A percentile compares a stretch with the other conserved stretches of the same genome.
Conservation (phyloP, 2,329 filamentous ascomycete genomes). For the Pseudomassariella vexata region DNA sequence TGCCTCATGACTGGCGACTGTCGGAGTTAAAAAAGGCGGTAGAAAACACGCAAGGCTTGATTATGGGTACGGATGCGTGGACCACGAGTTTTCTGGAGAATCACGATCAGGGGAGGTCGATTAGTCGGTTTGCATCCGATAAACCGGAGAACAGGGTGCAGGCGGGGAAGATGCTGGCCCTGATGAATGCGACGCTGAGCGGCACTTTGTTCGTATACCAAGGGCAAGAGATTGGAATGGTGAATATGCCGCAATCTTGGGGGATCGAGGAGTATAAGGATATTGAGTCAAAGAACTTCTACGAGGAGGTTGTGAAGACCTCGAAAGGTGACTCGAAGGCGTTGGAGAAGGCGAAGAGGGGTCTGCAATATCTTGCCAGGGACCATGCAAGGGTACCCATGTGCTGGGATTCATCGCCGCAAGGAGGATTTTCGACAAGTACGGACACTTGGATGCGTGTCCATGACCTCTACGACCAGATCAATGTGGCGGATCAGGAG, state of each 20-base stretch:
- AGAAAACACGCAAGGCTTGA: conserved; percentile 2
- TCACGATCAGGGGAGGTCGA: conserved; percentile 53
- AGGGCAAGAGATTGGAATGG: conserved; percentile 56
- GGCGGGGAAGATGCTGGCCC: conserved; percentile 47
- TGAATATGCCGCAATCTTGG: conserved; percentile 45
- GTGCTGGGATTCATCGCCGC: conserved; percentile 57
- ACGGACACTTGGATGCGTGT: conserved; percentile 58
- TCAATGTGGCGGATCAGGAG: conserved; percentile 57
- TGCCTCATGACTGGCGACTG: conserved; percentile 3
- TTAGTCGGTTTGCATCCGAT: conserved; percentile 46
- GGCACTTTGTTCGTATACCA: conserved; percentile 57
- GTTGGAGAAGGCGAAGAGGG: conserved; percentile 2
- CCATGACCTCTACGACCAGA: conserved; percentile 54
- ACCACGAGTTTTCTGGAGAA: conserved; percentile 59
- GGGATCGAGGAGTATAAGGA: conserved; percentile 40
- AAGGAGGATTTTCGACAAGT: conserved; percentile 59
- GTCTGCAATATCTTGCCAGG: conserved; percentile 25
- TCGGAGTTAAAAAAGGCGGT: conserved; percentile 5
- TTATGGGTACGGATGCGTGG: conserved; percentile 32
- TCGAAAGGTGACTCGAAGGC: conserved; percentile 14
- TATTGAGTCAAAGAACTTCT: conserved; percentile 44
- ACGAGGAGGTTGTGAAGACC: conserved; percentile 24
- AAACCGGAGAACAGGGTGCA: conserved; percentile 32
- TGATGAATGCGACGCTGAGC: conserved; percentile 39
- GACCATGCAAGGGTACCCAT: conserved; percentile 70